Percentiles rank a stretch among this genome's conserved stretches.
phyloP scores from a whole-genome alignment of 192 early-diverging fungal species.

The Dispira simplex region DNA sequence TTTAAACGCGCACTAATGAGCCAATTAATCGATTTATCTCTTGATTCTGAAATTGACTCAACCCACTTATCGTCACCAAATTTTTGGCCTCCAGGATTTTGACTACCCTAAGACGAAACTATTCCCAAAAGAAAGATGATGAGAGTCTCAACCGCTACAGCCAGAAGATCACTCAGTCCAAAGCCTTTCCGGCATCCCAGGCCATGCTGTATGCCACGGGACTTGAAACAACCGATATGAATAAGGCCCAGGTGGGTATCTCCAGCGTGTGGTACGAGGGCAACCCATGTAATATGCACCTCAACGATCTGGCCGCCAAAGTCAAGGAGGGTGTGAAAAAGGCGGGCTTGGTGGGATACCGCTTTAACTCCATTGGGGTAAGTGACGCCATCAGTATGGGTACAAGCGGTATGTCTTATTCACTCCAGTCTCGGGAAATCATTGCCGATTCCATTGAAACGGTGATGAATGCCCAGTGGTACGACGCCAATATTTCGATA shows the following conservation, averaged over 20 bases:
- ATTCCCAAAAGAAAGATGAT: conserved; percentile 15
- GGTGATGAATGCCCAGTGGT: conserved; percentile 96
- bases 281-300: conserved; percentile 99
- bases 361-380: conserved; percentile 98
- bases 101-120: background rate
- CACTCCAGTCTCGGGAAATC: conserved; percentile 90
- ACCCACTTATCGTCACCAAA: too few relatives aligned
- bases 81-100: too few relatives aligned
- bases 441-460: conserved; percentile 99
- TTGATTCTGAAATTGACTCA: too few relatives aligned
- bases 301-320: conserved; percentile 66
- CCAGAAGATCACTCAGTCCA: conserved; percentile 80
- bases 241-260: conserved; percentile 90
- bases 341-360: conserved; percentile 81
- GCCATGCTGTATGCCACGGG: conserved; percentile 98
- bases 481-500: conserved; percentile 95
- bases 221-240: conserved; percentile 63
- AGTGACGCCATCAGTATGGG: conserved; percentile 98
- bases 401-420: conserved; percentile 91
- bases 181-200: conserved; percentile 89
- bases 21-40: too few relatives aligned
- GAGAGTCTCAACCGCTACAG: conserved; percentile 66
- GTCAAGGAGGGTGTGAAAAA: conserved; percentile 90
- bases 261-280: conserved; percentile 97
- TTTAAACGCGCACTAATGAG: too few relatives aligned